phyloP scores from a whole-genome alignment of 768 basidiomycete species.

The Mycena polygramma region DNA sequence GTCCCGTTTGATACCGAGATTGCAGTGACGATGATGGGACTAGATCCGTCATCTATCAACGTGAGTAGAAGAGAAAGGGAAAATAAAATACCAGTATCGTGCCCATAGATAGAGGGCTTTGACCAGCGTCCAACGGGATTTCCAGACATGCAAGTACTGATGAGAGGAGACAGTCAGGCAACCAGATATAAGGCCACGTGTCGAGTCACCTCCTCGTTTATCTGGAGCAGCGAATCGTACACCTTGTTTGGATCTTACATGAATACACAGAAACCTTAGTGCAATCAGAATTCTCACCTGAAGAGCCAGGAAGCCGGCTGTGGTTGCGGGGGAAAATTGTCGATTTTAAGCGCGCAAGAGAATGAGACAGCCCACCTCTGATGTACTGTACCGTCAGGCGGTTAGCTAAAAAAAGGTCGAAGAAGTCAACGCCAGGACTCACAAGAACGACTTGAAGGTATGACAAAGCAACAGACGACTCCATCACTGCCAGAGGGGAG shows the following conservation, averaged over 20 bases:
- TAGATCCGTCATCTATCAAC: not conserved
- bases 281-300: not conserved
- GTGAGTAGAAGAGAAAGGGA: too few relatives aligned
- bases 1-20: not conserved
- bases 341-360: not conserved
- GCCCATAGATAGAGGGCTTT: conserved; percentile 34
- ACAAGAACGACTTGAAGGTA: conserved; percentile 19
- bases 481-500: conserved; percentile 29
- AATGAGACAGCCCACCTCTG: not conserved
- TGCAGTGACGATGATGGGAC: conserved; percentile 9
- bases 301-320: conserved; percentile 25
- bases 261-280: not conserved
- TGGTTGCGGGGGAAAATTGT: not conserved
- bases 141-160: conserved; percentile 32
- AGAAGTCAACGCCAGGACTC: not conserved
- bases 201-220: conserved; percentile 25
- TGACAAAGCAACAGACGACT: conserved; percentile 12
- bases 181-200: not conserved
- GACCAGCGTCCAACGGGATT: conserved; percentile 24
- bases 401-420: not conserved
- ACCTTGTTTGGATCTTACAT: conserved; percentile 7
- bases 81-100: conserved; percentile 11
- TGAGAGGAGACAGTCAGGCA: not conserved
- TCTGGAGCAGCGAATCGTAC: conserved; percentile 30
- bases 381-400: conserved; percentile 10